Conservation (phyloP, 2,329 filamentous ascomycete genomes). For the Aureobasidium pullulans region DNA sequence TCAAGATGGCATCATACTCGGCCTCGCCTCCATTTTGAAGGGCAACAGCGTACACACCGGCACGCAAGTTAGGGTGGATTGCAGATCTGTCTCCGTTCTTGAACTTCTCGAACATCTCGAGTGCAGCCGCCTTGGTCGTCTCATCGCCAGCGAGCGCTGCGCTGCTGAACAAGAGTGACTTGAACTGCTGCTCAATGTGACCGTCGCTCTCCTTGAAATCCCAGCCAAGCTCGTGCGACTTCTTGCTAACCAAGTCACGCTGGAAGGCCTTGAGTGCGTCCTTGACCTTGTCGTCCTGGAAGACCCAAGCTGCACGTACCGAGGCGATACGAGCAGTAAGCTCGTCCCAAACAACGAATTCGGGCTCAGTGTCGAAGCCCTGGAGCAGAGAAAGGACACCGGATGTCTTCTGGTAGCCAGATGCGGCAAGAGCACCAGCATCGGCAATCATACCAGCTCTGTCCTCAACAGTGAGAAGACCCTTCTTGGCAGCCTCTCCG, state of each 20-base stretch:
- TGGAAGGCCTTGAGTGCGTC: conserved; percentile 80
- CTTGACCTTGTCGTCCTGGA: conserved; percentile 66
- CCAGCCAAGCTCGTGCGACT: conserved; percentile 85
- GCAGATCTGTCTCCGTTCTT: conserved; percentile 69
- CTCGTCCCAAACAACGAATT: conserved; percentile 94
- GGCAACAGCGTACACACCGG: conserved; percentile 77
- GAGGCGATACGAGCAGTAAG: conserved; percentile 70
- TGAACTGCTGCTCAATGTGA: conserved; percentile 90
- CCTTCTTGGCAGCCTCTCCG: conserved; percentile 73
- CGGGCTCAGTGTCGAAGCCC: conserved; percentile 70
- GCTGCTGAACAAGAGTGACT: conserved; percentile 78
- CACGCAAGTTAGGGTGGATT: conserved; percentile 85
- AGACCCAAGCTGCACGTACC: conserved; percentile 82
- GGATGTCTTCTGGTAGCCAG: conserved; percentile 90
- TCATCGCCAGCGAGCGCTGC: conserved; percentile 77
- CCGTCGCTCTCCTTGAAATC: conserved; percentile 75
- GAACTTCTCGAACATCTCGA: conserved; percentile 86
- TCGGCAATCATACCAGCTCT: conserved; percentile 86
- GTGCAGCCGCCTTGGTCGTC: conserved; percentile 67
- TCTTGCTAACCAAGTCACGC: conserved; percentile 65
- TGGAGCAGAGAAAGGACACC: conserved; percentile 79
- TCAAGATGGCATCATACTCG: conserved; percentile 73
- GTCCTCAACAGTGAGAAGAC: conserved; percentile 78
- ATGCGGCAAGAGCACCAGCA: conserved; percentile 78
- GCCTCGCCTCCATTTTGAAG: conserved; percentile 77